Evolutionary conservation across 139 green algal species (phyloP).

Genomic region (Micractinium sp.): DNA sequence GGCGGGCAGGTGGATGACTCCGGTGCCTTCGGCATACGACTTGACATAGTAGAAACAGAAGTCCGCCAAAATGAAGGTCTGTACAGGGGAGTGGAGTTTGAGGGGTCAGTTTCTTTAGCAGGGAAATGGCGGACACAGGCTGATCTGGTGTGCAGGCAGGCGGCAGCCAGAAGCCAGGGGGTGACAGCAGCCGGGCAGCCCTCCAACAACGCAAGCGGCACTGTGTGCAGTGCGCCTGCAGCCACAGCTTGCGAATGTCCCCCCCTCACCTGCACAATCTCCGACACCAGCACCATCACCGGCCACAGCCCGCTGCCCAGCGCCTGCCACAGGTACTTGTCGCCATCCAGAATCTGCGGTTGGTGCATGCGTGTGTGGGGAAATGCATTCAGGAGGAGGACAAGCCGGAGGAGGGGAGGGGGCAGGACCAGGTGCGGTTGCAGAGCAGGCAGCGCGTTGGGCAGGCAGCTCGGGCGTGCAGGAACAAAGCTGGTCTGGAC

Average conservation of each 20-base stretch:
- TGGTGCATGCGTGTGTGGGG: background rate
- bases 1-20: slow-evolving; percentile 87
- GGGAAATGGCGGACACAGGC: background rate
- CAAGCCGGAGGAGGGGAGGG: background rate
- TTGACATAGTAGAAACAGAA: slow-evolving; percentile 99
- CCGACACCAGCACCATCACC: slow-evolving; percentile 94
- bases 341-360: slow-evolving; percentile 89
- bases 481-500: too few species aligned
- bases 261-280: slow-evolving; percentile 82
- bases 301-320: slow-evolving; percentile 95
- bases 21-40: slow-evolving; percentile 86
- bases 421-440: background rate
- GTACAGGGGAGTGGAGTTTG: background rate
- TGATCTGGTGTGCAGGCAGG: background rate
- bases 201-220: too few species aligned
- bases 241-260: background rate
- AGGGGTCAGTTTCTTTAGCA: background rate
- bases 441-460: background rate
- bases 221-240: background rate
- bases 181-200: background rate
- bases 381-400: too few species aligned
- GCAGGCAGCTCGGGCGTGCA: too few species aligned
- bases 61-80: slow-evolving; percentile 98
- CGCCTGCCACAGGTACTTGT: slow-evolving; percentile 86
- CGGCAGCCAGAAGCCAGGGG: background rate